These are phyloP conservation scores for Aureoboletus auriporus DNA, from an alignment of 768 basidiomycete species.

Conservation along the genomic window DNA sequence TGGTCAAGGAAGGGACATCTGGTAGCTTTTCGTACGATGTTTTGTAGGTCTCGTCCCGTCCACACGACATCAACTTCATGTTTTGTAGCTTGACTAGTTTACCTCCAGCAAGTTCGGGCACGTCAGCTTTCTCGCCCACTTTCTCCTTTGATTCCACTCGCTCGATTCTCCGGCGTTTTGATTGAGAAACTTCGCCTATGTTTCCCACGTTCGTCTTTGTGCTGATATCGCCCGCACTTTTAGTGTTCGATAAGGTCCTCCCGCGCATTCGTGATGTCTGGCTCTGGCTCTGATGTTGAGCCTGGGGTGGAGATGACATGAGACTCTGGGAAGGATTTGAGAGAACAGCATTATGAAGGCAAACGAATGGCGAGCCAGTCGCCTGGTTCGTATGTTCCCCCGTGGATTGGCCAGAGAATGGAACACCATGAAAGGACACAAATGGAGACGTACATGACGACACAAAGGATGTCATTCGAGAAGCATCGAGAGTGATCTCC, in stretches of 20 bases:
- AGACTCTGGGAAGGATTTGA: not conserved
- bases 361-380: conserved; percentile 8
- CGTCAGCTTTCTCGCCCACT: not conserved
- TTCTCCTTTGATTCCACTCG: not conserved
- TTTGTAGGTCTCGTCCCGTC: not conserved
- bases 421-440: conserved; percentile 4
- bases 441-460: conserved; percentile 14
- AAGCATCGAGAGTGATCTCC: not conserved
- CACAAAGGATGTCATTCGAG: not conserved
- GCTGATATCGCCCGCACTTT: not conserved
- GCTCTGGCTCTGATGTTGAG: not conserved
- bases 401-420: not conserved
- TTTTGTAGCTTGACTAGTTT: not conserved
- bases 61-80: no score
- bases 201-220: conserved; percentile 4
- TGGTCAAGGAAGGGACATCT: not conserved
- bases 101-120: not conserved
- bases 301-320: not conserved
- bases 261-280: not conserved
- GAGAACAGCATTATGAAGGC: conserved; percentile 14
- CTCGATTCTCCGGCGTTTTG: conserved; percentile 18
- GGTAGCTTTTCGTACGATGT: not conserved
- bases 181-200: not conserved
- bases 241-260: not conserved
- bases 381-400: conserved; percentile 1